phyloP scores from a whole-genome alignment of 2,329 filamentous ascomycete species.

The Fusarium marasasianum region DNA sequence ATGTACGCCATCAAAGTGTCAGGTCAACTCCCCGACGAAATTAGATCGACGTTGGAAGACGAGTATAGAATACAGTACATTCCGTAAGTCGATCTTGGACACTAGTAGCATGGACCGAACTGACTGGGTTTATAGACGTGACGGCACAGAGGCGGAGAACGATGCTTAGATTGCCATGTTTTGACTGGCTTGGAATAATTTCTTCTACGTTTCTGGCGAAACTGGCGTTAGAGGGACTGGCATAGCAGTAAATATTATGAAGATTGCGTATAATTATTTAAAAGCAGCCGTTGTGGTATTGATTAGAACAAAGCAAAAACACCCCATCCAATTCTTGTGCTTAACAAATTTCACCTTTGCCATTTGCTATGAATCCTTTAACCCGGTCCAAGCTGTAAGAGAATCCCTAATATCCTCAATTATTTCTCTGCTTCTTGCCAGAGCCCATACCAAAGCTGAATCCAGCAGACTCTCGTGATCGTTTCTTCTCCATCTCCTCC shows the following conservation, averaged over 20 bases:
- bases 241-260: slow-evolving; percentile 16
- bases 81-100: slow-evolving; percentile 55
- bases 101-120: background rate
- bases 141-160: slow-evolving; percentile 64
- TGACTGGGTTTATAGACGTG: slow-evolving; percentile 54
- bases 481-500: slow-evolving; percentile 79
- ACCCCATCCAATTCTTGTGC: slow-evolving; percentile 14
- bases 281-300: slow-evolving; percentile 45
- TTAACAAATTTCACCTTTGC: background rate
- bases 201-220: slow-evolving; percentile 42
- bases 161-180: slow-evolving; percentile 48
- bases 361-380: background rate
- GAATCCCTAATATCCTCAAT: slow-evolving; percentile 7
- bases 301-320: slow-evolving; percentile 39
- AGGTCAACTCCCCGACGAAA: slow-evolving; percentile 76
- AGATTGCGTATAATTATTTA: slow-evolving; percentile 15
- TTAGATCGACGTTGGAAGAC: slow-evolving; percentile 68
- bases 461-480: slow-evolving; percentile 59
- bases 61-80: slow-evolving; percentile 73
- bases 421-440: slow-evolving; percentile 62
- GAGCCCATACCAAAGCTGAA: slow-evolving; percentile 57
- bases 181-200: background rate
- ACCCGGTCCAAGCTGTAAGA: background rate
- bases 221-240: slow-evolving; percentile 45
- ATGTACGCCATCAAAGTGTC: slow-evolving; percentile 96